Base-by-base conservation (phyloP, 345 rosid genomes). In the Arabidopsis suecica region DNA sequence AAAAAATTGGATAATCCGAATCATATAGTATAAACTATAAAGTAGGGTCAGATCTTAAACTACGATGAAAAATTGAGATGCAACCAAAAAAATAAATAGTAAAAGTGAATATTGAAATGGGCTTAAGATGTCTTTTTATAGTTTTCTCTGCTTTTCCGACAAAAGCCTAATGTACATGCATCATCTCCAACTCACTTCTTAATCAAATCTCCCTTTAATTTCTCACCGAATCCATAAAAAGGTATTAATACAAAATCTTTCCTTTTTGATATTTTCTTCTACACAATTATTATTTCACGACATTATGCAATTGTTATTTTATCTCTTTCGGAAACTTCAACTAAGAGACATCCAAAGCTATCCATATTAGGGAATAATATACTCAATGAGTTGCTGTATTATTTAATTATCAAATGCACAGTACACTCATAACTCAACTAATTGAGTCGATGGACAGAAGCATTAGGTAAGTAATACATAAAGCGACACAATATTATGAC, bases 111-210 rank as follows among this genome's bases (percentile, higher is more conserved):
- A 40, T 23, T 11, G 9, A 37, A 60, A 60, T 6, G 12, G 22
- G 61, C 14, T 70, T 72, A 63, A 28, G 23, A 62, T 40, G 77
- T 63, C 63, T 36, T 30, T 28, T 28, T 28, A 11, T 63, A 72
- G 62, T 65, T 73, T 73, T 55, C 38, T 42, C 23, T 1, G 42
- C 62, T 61, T 61, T 62, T 63, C 71, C 58, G 78, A 73, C 78
- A 73, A 73, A 73, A 65, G 78, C 58, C 49, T 73, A 65, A 28
- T 56, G 64, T 55, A 23, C 65, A 16, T 56, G 64, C 77, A 73
- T 73, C 77, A 73, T 6, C 58, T 73, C 65, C 65, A 65, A 73
- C 78, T 73, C 71, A 73, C 57, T 36, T 65, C 47, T 44, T 44
- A 44, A 73, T 64, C 78, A 73, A 45, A 73, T 73, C 78, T 56